Evolutionary conservation across 2,329 filamentous ascomycete genomes (phyloP).

Genomic region (Ceratocystis colombiana): DNA sequence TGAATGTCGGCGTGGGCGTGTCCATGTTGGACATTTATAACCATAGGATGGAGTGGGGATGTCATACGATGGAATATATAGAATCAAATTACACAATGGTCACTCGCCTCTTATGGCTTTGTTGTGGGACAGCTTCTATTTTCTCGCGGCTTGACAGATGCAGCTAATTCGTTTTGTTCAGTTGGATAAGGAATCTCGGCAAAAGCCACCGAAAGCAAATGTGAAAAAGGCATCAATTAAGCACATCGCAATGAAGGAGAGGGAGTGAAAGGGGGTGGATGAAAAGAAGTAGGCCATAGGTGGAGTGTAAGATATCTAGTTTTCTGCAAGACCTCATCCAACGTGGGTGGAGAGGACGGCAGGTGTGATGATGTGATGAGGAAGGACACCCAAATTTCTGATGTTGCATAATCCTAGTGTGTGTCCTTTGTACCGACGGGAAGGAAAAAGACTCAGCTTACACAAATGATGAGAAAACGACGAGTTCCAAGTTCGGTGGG

Average conservation of each 20-base stretch:
- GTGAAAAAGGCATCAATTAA: background rate
- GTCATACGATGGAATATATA: background rate
- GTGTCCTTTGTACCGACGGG: background rate
- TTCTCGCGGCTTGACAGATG: background rate
- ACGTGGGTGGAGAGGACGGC: background rate
- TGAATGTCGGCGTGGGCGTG: background rate
- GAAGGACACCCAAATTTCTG: background rate
- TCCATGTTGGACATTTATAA: background rate
- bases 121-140: background rate
- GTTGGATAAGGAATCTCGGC: background rate
- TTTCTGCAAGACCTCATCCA: too few relatives aligned
- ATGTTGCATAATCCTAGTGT: background rate
- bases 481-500: background rate
- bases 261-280: background rate
- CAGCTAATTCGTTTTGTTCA: background rate
- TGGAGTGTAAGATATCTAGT: too few relatives aligned
- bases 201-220: too few relatives aligned
- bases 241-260: background rate
- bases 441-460: too few relatives aligned
- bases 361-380: background rate
- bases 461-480: background rate
- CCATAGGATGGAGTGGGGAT: background rate
- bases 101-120: background rate
- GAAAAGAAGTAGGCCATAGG: too few relatives aligned
- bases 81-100: background rate